Evolutionary conservation across 192 early-diverging fungal genomes (phyloP).

Genomic region (Linnemannia schmuckeri): DNA sequence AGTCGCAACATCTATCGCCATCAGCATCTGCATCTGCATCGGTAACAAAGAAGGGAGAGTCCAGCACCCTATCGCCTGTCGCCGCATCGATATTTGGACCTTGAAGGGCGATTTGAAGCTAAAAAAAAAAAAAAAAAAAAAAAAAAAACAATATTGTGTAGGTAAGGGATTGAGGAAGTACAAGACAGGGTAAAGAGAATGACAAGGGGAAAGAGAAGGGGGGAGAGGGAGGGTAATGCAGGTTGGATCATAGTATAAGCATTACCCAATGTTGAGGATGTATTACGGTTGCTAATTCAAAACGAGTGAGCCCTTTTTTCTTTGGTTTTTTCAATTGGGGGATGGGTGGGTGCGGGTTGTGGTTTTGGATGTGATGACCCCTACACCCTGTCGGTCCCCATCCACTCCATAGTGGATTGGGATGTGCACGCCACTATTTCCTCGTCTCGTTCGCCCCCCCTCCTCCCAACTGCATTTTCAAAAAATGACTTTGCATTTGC

Average conservation of each 20-base stretch:
- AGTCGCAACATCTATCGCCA: constrained; percentile 3
- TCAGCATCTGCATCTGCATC: background rate
- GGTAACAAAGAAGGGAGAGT: background rate
- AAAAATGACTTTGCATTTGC: no score
- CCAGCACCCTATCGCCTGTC: background rate
- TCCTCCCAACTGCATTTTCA: no score
- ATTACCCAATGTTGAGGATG: no score
- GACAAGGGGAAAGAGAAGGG: background rate
- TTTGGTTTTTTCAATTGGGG: background rate
- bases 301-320: background rate
- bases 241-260: no score
- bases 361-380: background rate
- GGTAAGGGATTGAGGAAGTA: no score
- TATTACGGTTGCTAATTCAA: background rate
- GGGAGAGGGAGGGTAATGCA: background rate
- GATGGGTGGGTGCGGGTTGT: background rate
- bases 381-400: background rate
- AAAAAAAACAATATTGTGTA: background rate
- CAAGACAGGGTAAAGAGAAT: background rate
- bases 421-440: background rate
- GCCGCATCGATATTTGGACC: background rate
- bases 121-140: background rate
- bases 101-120: no score
- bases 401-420: no score
- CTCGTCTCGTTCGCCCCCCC: no score